A percentile compares a stretch with the other conserved stretches of the same genome.
These are phyloP conservation scores for Termitomyces sp. DNA, from an alignment of 768 basidiomycete species.

Conservation along the genomic window DNA sequence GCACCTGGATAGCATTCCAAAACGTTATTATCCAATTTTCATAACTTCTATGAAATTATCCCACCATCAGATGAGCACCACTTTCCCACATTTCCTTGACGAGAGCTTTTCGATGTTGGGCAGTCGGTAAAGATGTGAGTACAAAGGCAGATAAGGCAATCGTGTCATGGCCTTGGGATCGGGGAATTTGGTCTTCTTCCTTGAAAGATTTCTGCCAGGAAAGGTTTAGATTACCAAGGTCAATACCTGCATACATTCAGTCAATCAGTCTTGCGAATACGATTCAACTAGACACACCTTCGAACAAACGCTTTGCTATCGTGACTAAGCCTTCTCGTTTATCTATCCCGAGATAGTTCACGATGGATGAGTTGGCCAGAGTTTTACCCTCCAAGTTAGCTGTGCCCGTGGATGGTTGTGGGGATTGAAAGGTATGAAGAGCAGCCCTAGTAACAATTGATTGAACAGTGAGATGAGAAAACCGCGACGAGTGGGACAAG, in stretches of 20 bases:
- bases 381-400: conserved; percentile 27
- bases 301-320: conserved; percentile 63
- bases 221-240: conserved; percentile 40
- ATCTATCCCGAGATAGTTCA: conserved; percentile 73
- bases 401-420: conserved; percentile 15
- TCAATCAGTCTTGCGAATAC: not conserved
- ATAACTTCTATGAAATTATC: conserved; percentile 13
- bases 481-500: not conserved
- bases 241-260: conserved; percentile 33
- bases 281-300: conserved; percentile 35
- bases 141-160: conserved; percentile 85
- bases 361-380: conserved; percentile 48
- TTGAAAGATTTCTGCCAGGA: conserved; percentile 59
- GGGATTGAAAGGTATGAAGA: conserved; percentile 56
- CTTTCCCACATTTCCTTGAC: conserved; percentile 90
- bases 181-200: conserved; percentile 39
- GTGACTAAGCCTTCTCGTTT: conserved; percentile 65
- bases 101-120: conserved; percentile 58
- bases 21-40: not conserved
- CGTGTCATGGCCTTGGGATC: conserved; percentile 42
- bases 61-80: conserved; percentile 79
- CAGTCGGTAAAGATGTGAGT: conserved; percentile 66
- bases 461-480: not conserved
- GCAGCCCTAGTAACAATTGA: conserved; percentile 52
- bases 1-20: conserved; percentile 43